phyloP scores from a whole-genome alignment of 2,329 filamentous ascomycete species.

The Fonsecaea multimorphosa region DNA sequence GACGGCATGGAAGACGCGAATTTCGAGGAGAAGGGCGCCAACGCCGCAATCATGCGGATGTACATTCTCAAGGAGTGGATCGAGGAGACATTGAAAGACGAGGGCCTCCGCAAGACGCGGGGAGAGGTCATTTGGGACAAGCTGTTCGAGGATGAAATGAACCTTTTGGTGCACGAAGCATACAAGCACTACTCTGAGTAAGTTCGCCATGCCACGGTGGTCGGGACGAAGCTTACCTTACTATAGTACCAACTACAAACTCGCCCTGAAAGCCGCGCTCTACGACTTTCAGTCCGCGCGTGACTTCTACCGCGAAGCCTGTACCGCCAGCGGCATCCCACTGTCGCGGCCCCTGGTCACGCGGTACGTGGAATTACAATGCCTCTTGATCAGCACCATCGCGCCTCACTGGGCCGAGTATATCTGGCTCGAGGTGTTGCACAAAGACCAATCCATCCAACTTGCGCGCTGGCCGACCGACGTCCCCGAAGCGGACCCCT shows the following conservation, averaged over 20 bases:
- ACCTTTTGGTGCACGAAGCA: slow-evolving; percentile 78
- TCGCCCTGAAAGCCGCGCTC: slow-evolving; percentile 82
- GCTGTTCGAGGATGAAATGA: slow-evolving; percentile 93
- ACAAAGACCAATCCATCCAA: slow-evolving; percentile 77
- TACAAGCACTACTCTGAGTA: slow-evolving; percentile 75
- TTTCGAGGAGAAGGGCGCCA: slow-evolving; percentile 93
- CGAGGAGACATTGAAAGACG: slow-evolving; percentile 78
- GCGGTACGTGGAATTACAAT: slow-evolving; percentile 85
- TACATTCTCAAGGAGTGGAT: slow-evolving; percentile 88
- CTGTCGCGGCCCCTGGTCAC: slow-evolving; percentile 84
- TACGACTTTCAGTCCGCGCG: slow-evolving; percentile 90
- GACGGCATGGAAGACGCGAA: slow-evolving; percentile 96
- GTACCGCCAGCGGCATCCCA: slow-evolving; percentile 74
- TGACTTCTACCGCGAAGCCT: slow-evolving; percentile 88
- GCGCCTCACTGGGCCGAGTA: slow-evolving; percentile 94
- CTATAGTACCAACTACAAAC: slow-evolving; percentile 74
- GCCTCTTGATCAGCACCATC: slow-evolving; percentile 79
- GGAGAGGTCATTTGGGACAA: slow-evolving; percentile 82
- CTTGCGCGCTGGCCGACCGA: slow-evolving; percentile 72
- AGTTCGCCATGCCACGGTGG: slow-evolving; percentile 38
- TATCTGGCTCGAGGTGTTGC: slow-evolving; percentile 89
- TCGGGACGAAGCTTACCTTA: slow-evolving; percentile 21
- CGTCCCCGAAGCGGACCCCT: slow-evolving; percentile 68
- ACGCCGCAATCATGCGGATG: slow-evolving; percentile 86
- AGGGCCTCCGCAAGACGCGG: slow-evolving; percentile 69